Percentiles rank a stretch among this genome's conserved stretches.
These are phyloP conservation scores for Hypoxylon subgilvum DNA, from an alignment of 495 filamentous ascomycete genomes.

Conservation along the genomic window DNA sequence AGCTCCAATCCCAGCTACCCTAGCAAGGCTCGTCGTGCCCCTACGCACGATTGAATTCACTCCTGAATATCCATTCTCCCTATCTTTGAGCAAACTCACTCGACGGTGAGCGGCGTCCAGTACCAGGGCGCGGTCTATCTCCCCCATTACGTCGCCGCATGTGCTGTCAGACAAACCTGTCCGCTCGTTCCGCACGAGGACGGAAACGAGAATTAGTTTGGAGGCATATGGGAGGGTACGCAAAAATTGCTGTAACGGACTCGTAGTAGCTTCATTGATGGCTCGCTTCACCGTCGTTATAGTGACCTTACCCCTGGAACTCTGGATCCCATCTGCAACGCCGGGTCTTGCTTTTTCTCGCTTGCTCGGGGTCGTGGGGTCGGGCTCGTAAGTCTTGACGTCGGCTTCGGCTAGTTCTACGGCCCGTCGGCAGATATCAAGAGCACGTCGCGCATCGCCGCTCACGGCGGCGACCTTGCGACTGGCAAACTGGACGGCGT, in stretches of 20 bases:
- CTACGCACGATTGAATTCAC: slow-evolving; percentile 3
- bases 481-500: slow-evolving; percentile 95
- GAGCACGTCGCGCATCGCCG: slow-evolving; percentile 87
- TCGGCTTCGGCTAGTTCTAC: slow-evolving; percentile 93
- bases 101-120: slow-evolving; percentile 63
- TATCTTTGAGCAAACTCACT: slow-evolving; percentile 36
- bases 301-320: slow-evolving; percentile 67
- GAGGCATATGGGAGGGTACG: slow-evolving; percentile 77
- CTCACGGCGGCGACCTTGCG: slow-evolving; percentile 96
- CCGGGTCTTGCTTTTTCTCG: slow-evolving; percentile 23
- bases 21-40: slow-evolving; percentile 6
- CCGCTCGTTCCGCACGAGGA: slow-evolving; percentile 76
- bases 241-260: slow-evolving; percentile 86
- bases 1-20: slow-evolving; percentile 69
- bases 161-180: slow-evolving; percentile 87
- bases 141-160: slow-evolving; percentile 89
- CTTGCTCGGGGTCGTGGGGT: slow-evolving; percentile 52
- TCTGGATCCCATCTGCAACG: slow-evolving; percentile 26
- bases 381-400: slow-evolving; percentile 44
- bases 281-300: slow-evolving; percentile 92
- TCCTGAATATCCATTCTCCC: slow-evolving; percentile 1
- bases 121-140: slow-evolving; percentile 74
- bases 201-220: slow-evolving; percentile 83
- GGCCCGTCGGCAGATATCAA: slow-evolving; percentile 94
- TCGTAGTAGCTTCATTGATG: slow-evolving; percentile 92